Conservation (phyloP, 2,329 filamentous ascomycete genomes). For the Dothistroma pini region DNA sequence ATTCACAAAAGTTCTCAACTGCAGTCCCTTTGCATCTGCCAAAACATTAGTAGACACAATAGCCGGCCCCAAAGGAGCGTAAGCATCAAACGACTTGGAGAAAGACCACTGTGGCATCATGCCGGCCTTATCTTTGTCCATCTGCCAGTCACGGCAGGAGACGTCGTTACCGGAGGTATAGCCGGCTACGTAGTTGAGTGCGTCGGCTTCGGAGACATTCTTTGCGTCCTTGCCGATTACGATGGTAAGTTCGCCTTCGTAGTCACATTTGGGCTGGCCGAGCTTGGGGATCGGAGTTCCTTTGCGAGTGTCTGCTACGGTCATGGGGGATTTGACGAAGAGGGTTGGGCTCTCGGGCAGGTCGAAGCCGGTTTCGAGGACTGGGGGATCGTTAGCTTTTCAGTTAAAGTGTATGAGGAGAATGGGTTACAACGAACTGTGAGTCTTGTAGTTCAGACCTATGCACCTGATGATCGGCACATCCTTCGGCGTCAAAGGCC, state of each 20-base stretch:
- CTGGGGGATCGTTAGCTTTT: conserved; percentile 12
- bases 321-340: conserved; percentile 68
- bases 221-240: conserved; percentile 65
- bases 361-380: conserved; percentile 55
- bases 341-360: conserved; percentile 64
- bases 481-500: conserved; percentile 48
- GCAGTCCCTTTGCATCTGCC: conserved; percentile 42
- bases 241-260: conserved; percentile 73
- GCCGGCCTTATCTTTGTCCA: conserved; percentile 39
- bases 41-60: conserved; percentile 45
- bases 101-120: conserved; percentile 57
- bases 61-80: conserved; percentile 51
- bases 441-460: conserved; percentile 58
- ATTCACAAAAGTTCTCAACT: conserved; percentile 49
- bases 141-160: conserved; percentile 65
- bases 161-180: conserved; percentile 75
- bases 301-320: conserved; percentile 61
- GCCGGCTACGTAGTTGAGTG: conserved; percentile 67
- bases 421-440: conserved; percentile 34
- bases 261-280: conserved; percentile 67
- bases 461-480: conserved; percentile 57
- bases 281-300: conserved; percentile 62
- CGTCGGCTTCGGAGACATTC: conserved; percentile 60
- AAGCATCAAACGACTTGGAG: conserved; percentile 56
- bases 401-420: not conserved